These are phyloP conservation scores for Fusarium sp. DNA, from an alignment of 2,329 filamentous ascomycete genomes.

Conservation along the genomic window DNA sequence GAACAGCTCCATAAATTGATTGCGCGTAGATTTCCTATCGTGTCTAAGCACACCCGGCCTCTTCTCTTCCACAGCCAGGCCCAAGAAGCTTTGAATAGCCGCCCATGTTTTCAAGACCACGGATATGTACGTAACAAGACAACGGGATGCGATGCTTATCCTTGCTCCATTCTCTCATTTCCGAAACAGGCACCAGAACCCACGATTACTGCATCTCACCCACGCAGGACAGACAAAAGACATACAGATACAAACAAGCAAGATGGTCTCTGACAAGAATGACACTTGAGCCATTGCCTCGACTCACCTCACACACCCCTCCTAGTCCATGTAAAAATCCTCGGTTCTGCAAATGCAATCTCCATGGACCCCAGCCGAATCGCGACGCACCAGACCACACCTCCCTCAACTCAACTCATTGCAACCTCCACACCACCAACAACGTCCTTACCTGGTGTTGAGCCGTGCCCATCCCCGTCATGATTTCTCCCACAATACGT, in stretches of 20 bases:
- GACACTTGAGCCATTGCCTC: conserved; percentile 1
- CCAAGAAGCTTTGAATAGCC: background rate
- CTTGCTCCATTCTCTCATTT: conserved; percentile 11
- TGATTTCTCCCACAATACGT: conserved; percentile 13
- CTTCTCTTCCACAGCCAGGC: background rate
- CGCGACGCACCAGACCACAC: conserved; percentile 1
- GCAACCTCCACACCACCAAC: conserved; percentile 19
- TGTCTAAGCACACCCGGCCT: background rate
- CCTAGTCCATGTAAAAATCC: conserved; percentile 9
- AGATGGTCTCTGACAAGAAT: background rate
- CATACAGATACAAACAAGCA: background rate
- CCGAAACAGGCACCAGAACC: conserved; percentile 20
- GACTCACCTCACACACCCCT: conserved; percentile 6
- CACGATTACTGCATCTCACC: conserved; percentile 35
- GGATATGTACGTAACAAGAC: conserved; percentile 2
- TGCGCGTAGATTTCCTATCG: background rate
- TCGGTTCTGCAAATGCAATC: conserved; percentile 30
- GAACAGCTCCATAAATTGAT: conserved; percentile 14
- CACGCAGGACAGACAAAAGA: conserved; percentile 28
- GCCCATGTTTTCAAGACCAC: conserved; percentile 6
- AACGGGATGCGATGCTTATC: conserved; percentile 6
- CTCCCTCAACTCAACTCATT: conserved; percentile 13
- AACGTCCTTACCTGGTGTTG: background rate
- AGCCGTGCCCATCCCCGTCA: conserved; percentile 14
- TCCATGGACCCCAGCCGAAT: conserved; percentile 15